phyloP scores from a whole-genome alignment of 345 rosid genomes.

The Erodium maritimum region DNA sequence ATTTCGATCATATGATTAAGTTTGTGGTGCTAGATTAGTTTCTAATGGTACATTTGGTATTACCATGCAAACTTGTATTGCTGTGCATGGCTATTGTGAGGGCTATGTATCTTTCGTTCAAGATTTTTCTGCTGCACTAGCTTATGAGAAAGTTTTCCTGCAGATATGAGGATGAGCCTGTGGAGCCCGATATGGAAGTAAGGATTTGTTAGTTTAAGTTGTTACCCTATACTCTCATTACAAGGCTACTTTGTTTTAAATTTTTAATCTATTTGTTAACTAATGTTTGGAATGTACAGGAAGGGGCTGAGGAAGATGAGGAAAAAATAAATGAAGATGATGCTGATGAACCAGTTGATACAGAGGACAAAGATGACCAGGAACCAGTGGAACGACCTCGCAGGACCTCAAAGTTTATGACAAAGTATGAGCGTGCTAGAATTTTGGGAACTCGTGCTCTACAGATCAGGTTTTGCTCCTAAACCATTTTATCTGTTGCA shows the following conservation, averaged over 20 bases:
- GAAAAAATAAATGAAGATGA: slow-evolving; percentile 53
- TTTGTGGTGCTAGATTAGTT: neutral
- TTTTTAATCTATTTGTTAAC: neutral
- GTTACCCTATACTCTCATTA: neutral
- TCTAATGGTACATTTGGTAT: neutral
- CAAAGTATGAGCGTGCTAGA: slow-evolving; percentile 75
- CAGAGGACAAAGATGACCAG: slow-evolving; percentile 43
- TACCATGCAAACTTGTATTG: no score
- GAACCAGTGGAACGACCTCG: slow-evolving; percentile 31
- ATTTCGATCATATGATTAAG: neutral
- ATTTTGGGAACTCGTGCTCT: slow-evolving; percentile 78
- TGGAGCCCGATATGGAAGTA: slow-evolving; percentile 80
- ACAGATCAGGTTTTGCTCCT: slow-evolving; percentile 51
- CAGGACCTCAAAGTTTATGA: slow-evolving; percentile 70
- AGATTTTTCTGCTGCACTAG: neutral
- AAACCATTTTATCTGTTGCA: neutral
- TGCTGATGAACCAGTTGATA: slow-evolving; percentile 44
- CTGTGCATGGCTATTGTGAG: neutral
- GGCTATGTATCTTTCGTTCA: neutral
- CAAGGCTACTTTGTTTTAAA: neutral
- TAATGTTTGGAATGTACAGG: slow-evolving; percentile 25
- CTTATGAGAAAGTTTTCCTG: slow-evolving; percentile 11
- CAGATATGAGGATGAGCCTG: slow-evolving; percentile 85
- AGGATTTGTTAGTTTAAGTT: slow-evolving; percentile 3
- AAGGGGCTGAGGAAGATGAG: slow-evolving; percentile 59